phyloP scores from a whole-genome alignment of 208 protist genomes.

The Wallacemonas sp. region DNA sequence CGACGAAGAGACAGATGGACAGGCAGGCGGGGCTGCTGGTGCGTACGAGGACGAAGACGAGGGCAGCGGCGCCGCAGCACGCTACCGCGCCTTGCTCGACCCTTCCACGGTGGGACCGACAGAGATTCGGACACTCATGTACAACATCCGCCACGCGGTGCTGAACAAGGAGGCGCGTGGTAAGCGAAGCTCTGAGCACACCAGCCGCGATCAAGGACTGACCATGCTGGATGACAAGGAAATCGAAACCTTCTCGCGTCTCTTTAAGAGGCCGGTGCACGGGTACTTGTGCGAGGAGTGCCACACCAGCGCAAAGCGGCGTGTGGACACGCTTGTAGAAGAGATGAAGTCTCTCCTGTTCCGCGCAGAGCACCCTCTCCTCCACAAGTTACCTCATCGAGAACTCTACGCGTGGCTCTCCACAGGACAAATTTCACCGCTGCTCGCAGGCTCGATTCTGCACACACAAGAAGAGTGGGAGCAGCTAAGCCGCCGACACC shows the following conservation, averaged over 20 bases:
- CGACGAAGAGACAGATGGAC: neutral
- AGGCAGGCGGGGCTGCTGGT: neutral
- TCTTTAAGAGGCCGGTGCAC: constrained; percentile 78
- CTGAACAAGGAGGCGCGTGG: constrained; percentile 53
- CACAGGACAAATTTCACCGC: constrained; percentile 7
- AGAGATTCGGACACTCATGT: constrained; percentile 59
- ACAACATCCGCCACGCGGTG: constrained; percentile 67
- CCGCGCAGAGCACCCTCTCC: constrained; percentile 57
- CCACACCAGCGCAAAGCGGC: constrained; percentile 56
- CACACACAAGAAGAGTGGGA: constrained; percentile 13
- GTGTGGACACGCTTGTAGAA: constrained; percentile 64
- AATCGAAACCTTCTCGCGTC: constrained; percentile 78
- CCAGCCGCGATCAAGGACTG: constrained; percentile 74
- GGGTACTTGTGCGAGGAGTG: constrained; percentile 82
- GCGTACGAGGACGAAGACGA: constrained; percentile 9
- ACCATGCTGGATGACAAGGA: constrained; percentile 83
- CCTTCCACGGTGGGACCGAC: constrained; percentile 37
- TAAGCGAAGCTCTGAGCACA: constrained; percentile 33
- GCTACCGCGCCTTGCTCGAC: constrained; percentile 33
- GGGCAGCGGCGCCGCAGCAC: neutral
- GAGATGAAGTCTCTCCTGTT: constrained; percentile 71
- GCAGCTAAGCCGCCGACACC: neutral
- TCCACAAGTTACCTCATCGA: constrained; percentile 31
- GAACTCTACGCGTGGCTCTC: constrained; percentile 16
- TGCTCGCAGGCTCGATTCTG: constrained; percentile 5